Percentiles rank a stretch among this genome's conserved stretches.
These are phyloP conservation scores for Beauveria bassiana DNA, from an alignment of 2,329 filamentous ascomycete genomes.

Conservation along the genomic window DNA sequence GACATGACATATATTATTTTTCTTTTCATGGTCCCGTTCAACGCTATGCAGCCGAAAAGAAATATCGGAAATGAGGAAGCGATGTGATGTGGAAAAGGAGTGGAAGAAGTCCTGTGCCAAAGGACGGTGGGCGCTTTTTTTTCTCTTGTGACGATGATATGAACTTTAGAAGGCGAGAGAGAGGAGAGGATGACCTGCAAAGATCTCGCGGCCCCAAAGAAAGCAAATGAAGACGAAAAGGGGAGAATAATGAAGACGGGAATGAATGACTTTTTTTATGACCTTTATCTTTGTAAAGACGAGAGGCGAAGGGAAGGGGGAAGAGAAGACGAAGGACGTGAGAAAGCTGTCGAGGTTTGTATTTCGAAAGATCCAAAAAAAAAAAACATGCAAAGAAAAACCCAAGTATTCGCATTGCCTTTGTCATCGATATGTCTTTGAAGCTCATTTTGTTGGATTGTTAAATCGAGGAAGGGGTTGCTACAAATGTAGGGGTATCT, in stretches of 20 bases:
- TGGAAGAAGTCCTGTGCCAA: background rate
- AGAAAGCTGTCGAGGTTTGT: background rate
- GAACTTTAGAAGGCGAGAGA: background rate
- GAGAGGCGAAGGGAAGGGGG: background rate
- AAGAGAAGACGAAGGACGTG: background rate
- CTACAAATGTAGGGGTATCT: constrained; percentile 1
- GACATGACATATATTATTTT: constrained; percentile 2
- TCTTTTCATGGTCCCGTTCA: background rate
- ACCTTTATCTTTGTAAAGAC: background rate
- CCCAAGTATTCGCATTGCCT: background rate
- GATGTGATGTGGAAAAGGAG: background rate
- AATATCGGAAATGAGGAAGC: background rate
- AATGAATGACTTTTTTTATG: constrained; percentile 1
- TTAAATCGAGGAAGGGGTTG: too few species aligned
- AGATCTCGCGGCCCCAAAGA: background rate
- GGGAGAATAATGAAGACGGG: background rate
- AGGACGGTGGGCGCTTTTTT: background rate
- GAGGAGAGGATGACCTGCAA: background rate
- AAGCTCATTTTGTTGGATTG: too few species aligned
- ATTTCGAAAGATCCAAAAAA: background rate
- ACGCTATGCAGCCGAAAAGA: background rate
- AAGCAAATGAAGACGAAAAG: background rate
- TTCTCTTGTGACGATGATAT: background rate
- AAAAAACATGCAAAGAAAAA: background rate
- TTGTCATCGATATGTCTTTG: too few species aligned